Percentiles rank a stretch among this genome's conserved stretches.
Conservation (phyloP, 1,139 yeast genomes). For the Blastobotrys elegans region DNA sequence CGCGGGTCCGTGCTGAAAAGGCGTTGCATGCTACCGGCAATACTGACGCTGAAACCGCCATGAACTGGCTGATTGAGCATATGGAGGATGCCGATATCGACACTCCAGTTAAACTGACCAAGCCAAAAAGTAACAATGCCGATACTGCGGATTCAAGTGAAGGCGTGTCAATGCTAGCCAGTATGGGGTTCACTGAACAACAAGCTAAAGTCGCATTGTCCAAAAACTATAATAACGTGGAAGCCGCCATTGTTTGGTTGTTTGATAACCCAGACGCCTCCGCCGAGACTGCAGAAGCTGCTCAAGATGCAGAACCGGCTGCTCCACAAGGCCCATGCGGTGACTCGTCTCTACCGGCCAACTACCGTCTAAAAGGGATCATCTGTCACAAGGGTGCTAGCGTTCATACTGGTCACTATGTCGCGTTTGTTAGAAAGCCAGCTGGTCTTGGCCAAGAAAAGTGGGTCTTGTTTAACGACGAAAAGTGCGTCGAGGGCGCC, state of each 20-base stretch:
- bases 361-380: slow-evolving; percentile 60
- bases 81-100: slow-evolving; percentile 83
- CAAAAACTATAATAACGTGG: slow-evolving; percentile 54
- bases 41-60: slow-evolving; percentile 63
- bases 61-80: slow-evolving; percentile 87
- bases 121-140: slow-evolving; percentile 22
- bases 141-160: slow-evolving; percentile 27
- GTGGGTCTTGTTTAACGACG: slow-evolving; percentile 92
- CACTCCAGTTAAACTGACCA: slow-evolving; percentile 42
- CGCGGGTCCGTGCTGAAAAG: slow-evolving; percentile 56
- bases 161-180: slow-evolving; percentile 48
- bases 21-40: slow-evolving; percentile 76
- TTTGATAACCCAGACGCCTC: slow-evolving; percentile 59
- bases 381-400: slow-evolving; percentile 93
- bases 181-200: slow-evolving; percentile 72
- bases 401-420: slow-evolving; percentile 95
- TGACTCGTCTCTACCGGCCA: slow-evolving; percentile 30
- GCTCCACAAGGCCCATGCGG: slow-evolving; percentile 23
- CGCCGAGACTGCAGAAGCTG: slow-evolving; percentile 19
- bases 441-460: slow-evolving; percentile 37
- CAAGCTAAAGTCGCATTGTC: slow-evolving; percentile 67
- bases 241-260: slow-evolving; percentile 86
- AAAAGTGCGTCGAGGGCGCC: slow-evolving; percentile 75
- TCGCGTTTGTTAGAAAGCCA: slow-evolving; percentile 60
- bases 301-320: slow-evolving; percentile 20